phyloP scores from a whole-genome alignment of 805 yeast species.

The Metschnikowia peoriensis region DNA sequence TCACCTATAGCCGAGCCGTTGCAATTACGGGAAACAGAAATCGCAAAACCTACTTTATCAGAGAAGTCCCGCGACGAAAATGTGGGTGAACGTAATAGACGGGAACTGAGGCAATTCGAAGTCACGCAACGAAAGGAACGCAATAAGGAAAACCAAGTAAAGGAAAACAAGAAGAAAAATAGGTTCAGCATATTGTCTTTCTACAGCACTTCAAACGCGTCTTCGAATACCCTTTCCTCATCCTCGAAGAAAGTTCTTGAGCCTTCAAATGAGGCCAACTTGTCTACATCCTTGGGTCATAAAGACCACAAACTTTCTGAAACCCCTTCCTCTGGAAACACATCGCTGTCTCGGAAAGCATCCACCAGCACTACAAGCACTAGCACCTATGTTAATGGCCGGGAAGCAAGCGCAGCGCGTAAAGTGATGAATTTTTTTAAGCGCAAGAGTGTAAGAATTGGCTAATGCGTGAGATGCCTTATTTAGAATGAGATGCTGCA shows the following conservation, averaged over 20 bases:
- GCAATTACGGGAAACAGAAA: not conserved
- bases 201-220: slow-evolving; percentile 34
- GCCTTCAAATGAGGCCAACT: slow-evolving; percentile 14
- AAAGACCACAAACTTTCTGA: slow-evolving; percentile 26
- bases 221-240: slow-evolving; percentile 15
- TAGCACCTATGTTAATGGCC: slow-evolving; percentile 32
- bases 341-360: slow-evolving; percentile 5
- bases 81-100: slow-evolving; percentile 3
- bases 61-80: not conserved
- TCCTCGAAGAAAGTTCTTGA: slow-evolving; percentile 29
- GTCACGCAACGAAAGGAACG: slow-evolving; percentile 7
- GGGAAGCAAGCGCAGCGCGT: slow-evolving; percentile 71
- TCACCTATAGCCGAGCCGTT: slow-evolving; percentile 15
- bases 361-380: slow-evolving; percentile 16
- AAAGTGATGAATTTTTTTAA: slow-evolving; percentile 22
- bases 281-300: not conserved
- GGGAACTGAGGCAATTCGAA: slow-evolving; percentile 3
- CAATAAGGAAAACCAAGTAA: slow-evolving; percentile 19
- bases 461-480: slow-evolving; percentile 4
- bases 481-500: not conserved
- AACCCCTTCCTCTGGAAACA: slow-evolving; percentile 28
- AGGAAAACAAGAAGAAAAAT: slow-evolving; percentile 35
- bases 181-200: slow-evolving; percentile 45
- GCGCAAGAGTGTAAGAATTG: slow-evolving; percentile 19
- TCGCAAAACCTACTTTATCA: not conserved